These are phyloP conservation scores for Saprolegnia parasitica DNA, from an alignment of 352 stramenopile genomes.

Conservation along the genomic window DNA sequence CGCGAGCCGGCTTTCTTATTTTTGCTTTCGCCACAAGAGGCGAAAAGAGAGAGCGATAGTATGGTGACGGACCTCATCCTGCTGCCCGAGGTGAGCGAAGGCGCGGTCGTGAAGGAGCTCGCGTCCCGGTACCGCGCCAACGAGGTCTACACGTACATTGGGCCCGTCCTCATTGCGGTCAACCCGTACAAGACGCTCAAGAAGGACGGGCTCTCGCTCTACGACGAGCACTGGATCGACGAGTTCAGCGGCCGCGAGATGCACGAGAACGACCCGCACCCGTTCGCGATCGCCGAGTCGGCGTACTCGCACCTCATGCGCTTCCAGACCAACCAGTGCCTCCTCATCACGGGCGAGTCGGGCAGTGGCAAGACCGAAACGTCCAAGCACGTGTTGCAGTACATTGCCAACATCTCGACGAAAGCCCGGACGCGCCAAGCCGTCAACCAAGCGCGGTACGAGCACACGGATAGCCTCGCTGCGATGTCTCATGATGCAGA, in stretches of 20 bases:
- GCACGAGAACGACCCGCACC: constrained; percentile 74
- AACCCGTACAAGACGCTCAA: constrained; percentile 85
- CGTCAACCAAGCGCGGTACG: constrained; percentile 15
- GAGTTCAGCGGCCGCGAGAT: constrained; percentile 72
- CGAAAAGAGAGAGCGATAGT: background rate
- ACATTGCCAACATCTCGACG: constrained; percentile 82
- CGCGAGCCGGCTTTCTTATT: background rate
- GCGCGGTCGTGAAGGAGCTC: constrained; percentile 71
- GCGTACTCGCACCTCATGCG: constrained; percentile 89
- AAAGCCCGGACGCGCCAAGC: constrained; percentile 36
- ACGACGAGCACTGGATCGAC: constrained; percentile 68
- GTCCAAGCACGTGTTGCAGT: constrained; percentile 95
- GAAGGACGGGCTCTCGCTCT: constrained; percentile 33
- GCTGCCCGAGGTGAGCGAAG: constrained; percentile 69
- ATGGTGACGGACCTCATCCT: constrained; percentile 63
- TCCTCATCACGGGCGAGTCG: constrained; percentile 81
- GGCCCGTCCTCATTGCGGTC: constrained; percentile 83
- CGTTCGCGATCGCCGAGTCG: constrained; percentile 79
- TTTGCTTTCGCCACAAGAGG: background rate
- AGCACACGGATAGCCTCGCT: constrained; percentile 25
- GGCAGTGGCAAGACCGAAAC: constrained; percentile 93
- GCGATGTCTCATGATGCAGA: background rate
- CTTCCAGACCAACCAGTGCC: constrained; percentile 74
- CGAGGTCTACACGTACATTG: constrained; percentile 90
- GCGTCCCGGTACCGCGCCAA: constrained; percentile 69